Base-by-base conservation (phyloP, 108 stramenopile species). In the Nitzschia sp. region DNA sequence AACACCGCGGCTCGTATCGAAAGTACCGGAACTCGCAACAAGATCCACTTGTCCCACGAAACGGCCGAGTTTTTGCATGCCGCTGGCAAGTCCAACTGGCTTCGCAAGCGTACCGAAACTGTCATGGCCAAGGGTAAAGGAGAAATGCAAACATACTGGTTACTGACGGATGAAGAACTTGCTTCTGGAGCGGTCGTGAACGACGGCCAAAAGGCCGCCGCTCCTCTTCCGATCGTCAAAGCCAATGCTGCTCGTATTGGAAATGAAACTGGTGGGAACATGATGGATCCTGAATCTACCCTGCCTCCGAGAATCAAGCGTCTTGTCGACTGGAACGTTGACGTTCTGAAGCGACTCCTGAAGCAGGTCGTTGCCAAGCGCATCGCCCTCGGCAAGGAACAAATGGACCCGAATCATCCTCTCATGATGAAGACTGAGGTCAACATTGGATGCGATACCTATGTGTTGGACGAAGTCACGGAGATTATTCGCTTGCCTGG, bases 61-160 rank as follows among this genome's bases (percentile, higher is more conserved):
- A 86, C 85, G 19, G 85, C 85, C 36, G 70, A 78, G 11, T 54
- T 83, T 23, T 46, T 90, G 0, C 29, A 36, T 38, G 29, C 25
- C 19, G 80, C 58, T 2, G 79, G 80, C 2, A 81, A 79, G 52
- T 61, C n/a, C 17, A 35, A 80, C 29, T 85, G 82, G 85, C 34
- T 89, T 29, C 21, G 32, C 4, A 56, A 60, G 3, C 73, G 88
- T 15, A 72, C 77, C 2, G 63, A 59, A 28, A 59, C 53, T 3
- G 69, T 89, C 16, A 32, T 54, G 2, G 85, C 79, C 19, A 89
- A 89, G 45, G 88, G 88, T 31, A 89, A 89, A 62, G 88, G 88
- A 30, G 41, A 75, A 48, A 57, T 89, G 19, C 53, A 79, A 31
- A 89, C 88, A 2, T 89, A 64, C 55, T 89, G 88, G 88, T 33